Evolutionary conservation across 768 basidiomycete genomes (phyloP).

Genomic region (Lyophyllum shimeji): DNA sequence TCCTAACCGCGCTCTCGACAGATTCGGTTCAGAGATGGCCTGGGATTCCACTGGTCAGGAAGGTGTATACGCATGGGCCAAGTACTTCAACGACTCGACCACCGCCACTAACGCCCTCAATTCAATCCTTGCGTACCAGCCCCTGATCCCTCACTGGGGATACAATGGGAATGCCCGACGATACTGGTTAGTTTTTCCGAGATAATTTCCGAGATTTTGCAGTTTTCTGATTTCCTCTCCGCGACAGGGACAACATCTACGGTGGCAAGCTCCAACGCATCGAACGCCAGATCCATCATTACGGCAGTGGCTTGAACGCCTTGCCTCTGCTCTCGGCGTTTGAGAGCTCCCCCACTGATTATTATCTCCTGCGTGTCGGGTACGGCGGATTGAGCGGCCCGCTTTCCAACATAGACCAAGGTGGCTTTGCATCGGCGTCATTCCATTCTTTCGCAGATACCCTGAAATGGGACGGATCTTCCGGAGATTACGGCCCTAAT

Average conservation of each 20-base stretch:
- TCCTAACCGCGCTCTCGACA: slow-evolving; percentile 17
- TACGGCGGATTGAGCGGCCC: slow-evolving; percentile 54
- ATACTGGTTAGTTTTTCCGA: slow-evolving; percentile 42
- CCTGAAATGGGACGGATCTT: slow-evolving; percentile 56
- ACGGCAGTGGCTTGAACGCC: slow-evolving; percentile 56
- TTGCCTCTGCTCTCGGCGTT: slow-evolving; percentile 53
- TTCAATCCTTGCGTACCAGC: slow-evolving; percentile 57
- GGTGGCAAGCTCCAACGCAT: slow-evolving; percentile 54
- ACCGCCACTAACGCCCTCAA: slow-evolving; percentile 54
- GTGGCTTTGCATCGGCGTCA: slow-evolving; percentile 57
- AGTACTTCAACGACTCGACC: slow-evolving; percentile 50
- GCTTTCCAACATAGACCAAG: slow-evolving; percentile 54
- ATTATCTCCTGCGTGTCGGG: slow-evolving; percentile 51
- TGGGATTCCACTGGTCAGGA: slow-evolving; percentile 60
- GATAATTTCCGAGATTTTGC: not conserved
- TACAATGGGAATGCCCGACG: slow-evolving; percentile 60
- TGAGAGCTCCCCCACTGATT: slow-evolving; percentile 44
- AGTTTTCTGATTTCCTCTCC: slow-evolving; percentile 1
- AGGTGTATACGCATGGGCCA: slow-evolving; percentile 55
- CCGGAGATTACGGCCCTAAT: slow-evolving; percentile 61
- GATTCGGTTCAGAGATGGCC: slow-evolving; percentile 61
- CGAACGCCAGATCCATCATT: slow-evolving; percentile 60
- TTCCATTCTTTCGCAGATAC: slow-evolving; percentile 62
- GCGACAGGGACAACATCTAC: slow-evolving; percentile 52
- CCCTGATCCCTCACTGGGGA: slow-evolving; percentile 59